These are phyloP conservation scores for Pichia sp. DNA, from an alignment of 1,139 yeast genomes.

Conservation along the genomic window DNA sequence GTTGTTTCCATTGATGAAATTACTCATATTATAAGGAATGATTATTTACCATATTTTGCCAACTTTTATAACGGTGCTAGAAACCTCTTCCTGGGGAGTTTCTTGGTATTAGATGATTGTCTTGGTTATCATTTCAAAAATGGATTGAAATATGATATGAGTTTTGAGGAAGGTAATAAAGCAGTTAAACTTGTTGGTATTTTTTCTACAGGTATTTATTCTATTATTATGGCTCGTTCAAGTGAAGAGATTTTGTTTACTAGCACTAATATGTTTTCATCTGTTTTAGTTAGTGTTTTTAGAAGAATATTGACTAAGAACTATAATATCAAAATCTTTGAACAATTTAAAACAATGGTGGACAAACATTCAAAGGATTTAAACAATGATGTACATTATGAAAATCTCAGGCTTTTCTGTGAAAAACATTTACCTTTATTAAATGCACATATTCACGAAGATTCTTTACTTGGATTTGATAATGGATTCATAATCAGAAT, in stretches of 20 bases:
- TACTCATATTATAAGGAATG: constrained; percentile 9
- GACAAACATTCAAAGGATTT: constrained; percentile 6
- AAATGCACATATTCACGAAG: background rate
- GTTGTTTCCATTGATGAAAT: constrained; percentile 5
- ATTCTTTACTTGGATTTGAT: constrained; percentile 2
- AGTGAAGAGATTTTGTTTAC: background rate
- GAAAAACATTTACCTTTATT: constrained; percentile 4
- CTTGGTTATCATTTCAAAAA: constrained; percentile 15
- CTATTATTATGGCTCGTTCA: constrained; percentile 14
- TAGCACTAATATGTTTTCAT: constrained; percentile 5
- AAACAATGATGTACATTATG: constrained; percentile 8
- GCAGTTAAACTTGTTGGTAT: constrained; percentile 14
- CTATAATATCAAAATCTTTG: constrained; percentile 3
- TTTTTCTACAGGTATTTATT: constrained; percentile 16
- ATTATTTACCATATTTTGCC: constrained; percentile 7
- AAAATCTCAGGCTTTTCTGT: constrained; percentile 7
- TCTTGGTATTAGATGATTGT: constrained; percentile 12
- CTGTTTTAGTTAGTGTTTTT: constrained; percentile 5
- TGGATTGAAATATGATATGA: constrained; percentile 10
- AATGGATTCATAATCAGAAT: constrained; percentile 7
- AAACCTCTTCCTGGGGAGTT: constrained; percentile 2
- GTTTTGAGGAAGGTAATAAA: constrained; percentile 7
- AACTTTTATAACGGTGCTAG: background rate
- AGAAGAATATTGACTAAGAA: constrained; percentile 5
- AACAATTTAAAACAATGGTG: constrained; percentile 9